Conservation (phyloP, 1,284 basidiomycete genomes). For the Somion occarium region DNA sequence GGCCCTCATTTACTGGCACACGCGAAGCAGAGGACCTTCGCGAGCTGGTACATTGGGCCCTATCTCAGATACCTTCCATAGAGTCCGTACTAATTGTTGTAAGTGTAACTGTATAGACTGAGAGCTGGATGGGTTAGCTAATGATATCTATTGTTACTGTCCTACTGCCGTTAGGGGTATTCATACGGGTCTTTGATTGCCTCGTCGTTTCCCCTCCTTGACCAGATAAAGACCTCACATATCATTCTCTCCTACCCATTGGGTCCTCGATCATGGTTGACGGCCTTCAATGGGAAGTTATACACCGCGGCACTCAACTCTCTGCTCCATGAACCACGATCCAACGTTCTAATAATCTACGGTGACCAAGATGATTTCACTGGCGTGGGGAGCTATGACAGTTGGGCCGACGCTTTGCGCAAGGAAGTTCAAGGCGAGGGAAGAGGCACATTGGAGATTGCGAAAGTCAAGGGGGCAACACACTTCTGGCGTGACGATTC, state of each 20-base stretch:
- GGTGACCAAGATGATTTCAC: slow-evolving; percentile 77
- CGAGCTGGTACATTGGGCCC: slow-evolving; percentile 53
- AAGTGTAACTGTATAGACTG: slow-evolving; percentile 20
- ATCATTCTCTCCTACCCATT: slow-evolving; percentile 77
- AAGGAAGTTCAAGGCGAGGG: slow-evolving; percentile 14
- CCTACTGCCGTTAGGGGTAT: slow-evolving; percentile 54
- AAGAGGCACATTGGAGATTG: slow-evolving; percentile 22
- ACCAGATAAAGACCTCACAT: slow-evolving; percentile 51
- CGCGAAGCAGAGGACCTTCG: slow-evolving; percentile 64
- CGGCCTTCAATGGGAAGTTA: slow-evolving; percentile 53
- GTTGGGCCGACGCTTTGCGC: slow-evolving; percentile 45
- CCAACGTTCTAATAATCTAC: slow-evolving; percentile 58
- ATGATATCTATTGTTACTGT: background rate
- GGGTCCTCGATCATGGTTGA: slow-evolving; percentile 61
- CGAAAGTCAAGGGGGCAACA: slow-evolving; percentile 35
- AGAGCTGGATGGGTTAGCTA: background rate
- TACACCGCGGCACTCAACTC: slow-evolving; percentile 48
- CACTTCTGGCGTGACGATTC: slow-evolving; percentile 41
- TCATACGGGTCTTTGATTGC: slow-evolving; percentile 74
- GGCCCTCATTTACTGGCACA: slow-evolving; percentile 64
- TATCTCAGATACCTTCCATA: slow-evolving; percentile 40
- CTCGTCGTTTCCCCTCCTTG: slow-evolving; percentile 44
- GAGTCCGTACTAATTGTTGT: slow-evolving; percentile 50
- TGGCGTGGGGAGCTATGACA: slow-evolving; percentile 42
- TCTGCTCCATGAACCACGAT: slow-evolving; percentile 38